Evolutionary conservation across 1,284 basidiomycete species (phyloP), one percentile per base, ranked within the genome.

Genomic region (Veloboletus limbatus): DNA sequence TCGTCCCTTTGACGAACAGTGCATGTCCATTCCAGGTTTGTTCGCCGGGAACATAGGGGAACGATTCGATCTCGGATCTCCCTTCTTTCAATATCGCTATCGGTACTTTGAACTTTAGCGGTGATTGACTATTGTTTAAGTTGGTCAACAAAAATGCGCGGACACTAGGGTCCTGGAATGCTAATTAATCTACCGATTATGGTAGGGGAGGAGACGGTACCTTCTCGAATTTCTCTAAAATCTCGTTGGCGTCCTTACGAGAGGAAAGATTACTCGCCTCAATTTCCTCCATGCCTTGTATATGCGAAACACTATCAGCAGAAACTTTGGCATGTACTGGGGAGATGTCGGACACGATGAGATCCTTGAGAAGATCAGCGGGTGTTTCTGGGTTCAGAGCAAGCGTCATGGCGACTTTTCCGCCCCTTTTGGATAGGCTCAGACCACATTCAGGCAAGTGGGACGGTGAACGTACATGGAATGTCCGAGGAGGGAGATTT

Each of bases 61-160:
- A 95, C 6, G 75, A 75, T 3, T 89, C 92, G 4, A 94, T 72
- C 21, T 82, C 77, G 0, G 74, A 63, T 4, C 93, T 79, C 1
- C 79, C 73, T 5, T 76, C 69, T 5, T 73, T 72, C 28, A 95
- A 71, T 32, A 82, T 78, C 8, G 81, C 72, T 8, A 94, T 63
- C 0, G 92, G 91, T 18, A 94, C 74, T 11, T 80, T 76, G 66
- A 94, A 94, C 49, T 70, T 75, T 40, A 81, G 70, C 24, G 73
- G 58, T 35, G 66, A 51, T 28, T 58, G 51, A 36, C 65, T 56
- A 8, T 48, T 43, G 9, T 78, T 64, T 3, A 95, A 74, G 65
- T 95, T 95, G 10, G 92, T 94, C 30, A 94, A 73, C 14, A 95
- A 73, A 68, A 94, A 95, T 14, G 84, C 80, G 21, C 88, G 82